phyloP scores from a whole-genome alignment of 345 rosid species.

The Corchorus capsularis region DNA sequence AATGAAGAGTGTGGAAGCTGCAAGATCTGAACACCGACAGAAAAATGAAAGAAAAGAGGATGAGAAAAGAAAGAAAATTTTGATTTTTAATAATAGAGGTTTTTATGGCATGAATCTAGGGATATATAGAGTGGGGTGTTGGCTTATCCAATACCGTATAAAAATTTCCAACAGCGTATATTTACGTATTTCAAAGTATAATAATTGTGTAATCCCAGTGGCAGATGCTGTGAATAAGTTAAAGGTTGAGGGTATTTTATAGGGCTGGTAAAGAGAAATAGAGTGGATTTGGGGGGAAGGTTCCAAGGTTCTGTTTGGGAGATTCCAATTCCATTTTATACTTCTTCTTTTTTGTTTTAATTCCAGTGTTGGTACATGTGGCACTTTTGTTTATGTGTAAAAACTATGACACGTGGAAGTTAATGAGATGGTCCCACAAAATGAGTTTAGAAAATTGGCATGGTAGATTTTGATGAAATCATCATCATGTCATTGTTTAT shows the following conservation, averaged over 20 bases:
- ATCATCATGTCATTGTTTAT: not conserved
- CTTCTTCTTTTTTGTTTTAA: not conserved
- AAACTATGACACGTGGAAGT: not conserved
- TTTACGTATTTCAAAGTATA: not conserved
- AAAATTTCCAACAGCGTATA: no score
- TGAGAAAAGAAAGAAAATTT: not conserved
- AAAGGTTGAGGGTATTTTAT: not conserved
- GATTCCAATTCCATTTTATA: not conserved
- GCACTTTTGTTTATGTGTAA: not conserved
- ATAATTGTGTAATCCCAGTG: not conserved
- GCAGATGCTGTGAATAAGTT: conserved; percentile 2
- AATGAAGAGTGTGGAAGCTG: conserved; percentile 27
- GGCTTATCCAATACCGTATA: conserved; percentile 14
- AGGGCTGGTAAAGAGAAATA: not conserved
- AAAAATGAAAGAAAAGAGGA: not conserved
- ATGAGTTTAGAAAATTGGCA: no score
- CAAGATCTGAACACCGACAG: conserved; percentile 68
- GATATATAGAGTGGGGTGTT: not conserved
- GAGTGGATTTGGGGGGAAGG: not conserved
- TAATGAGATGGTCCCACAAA: not conserved
- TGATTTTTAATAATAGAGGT: not conserved
- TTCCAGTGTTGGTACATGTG: not conserved
- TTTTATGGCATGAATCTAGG: conserved; percentile 46
- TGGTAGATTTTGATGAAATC: not conserved
- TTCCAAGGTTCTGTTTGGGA: not conserved